Evolutionary conservation across 352 stramenopile genomes (phyloP).

Genomic region (Phytophthora macrochlamydospora): DNA sequence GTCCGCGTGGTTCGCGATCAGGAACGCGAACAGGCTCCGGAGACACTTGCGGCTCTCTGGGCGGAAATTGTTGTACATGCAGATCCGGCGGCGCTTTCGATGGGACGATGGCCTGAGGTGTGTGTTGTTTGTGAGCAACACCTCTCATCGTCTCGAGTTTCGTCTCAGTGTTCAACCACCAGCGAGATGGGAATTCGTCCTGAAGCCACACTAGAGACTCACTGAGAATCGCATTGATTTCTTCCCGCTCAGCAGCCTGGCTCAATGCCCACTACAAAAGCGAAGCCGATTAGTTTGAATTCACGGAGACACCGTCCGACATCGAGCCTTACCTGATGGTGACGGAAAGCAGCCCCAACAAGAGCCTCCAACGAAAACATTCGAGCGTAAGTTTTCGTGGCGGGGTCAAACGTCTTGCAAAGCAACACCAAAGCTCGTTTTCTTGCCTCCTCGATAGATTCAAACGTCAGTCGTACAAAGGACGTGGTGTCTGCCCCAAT

Average conservation of each 20-base stretch:
- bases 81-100: constrained; percentile 5
- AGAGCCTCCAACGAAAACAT: constrained; percentile 72
- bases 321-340: constrained; percentile 53
- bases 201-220: constrained; percentile 45
- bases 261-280: constrained; percentile 52
- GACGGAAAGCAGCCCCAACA: constrained; percentile 48
- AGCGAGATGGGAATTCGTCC: constrained; percentile 55
- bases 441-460: constrained; percentile 69
- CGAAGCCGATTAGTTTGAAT: background rate
- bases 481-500: constrained; percentile 41
- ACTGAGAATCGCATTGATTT: constrained; percentile 33
- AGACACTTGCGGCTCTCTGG: constrained; percentile 19
- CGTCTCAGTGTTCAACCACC: constrained; percentile 38
- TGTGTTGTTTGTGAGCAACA: background rate
- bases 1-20: constrained; percentile 19
- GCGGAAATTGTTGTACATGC: constrained; percentile 30
- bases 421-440: constrained; percentile 70
- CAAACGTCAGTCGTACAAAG: constrained; percentile 74
- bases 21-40: constrained; percentile 17
- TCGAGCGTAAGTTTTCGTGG: constrained; percentile 56
- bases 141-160: constrained; percentile 25
- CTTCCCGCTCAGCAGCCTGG: constrained; percentile 42
- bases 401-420: constrained; percentile 78
- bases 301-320: background rate
- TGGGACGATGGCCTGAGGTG: constrained; percentile 9